phyloP scores from a whole-genome alignment of 176 grass and related monocot species.

The Olyra latifolia region DNA sequence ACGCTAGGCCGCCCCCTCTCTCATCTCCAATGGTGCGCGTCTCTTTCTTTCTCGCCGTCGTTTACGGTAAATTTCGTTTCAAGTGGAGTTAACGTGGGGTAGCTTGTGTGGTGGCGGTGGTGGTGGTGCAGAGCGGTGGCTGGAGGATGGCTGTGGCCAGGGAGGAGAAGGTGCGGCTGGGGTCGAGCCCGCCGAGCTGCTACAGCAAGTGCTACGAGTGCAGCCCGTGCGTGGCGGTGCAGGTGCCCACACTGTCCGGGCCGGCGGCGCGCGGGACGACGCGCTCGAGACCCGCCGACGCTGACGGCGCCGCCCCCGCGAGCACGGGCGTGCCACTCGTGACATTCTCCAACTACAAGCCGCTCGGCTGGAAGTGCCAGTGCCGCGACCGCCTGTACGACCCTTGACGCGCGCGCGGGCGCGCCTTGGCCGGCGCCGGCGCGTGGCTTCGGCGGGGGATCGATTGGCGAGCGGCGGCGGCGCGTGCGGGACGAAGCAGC shows the following conservation, averaged over 20 bases:
- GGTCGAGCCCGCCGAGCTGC: constrained; percentile 81
- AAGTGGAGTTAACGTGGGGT: neutral
- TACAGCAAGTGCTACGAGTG: constrained; percentile 67
- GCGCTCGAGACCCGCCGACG: neutral
- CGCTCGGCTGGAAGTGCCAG: constrained; percentile 77
- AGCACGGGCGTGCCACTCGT: neutral
- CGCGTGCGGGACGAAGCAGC: neutral
- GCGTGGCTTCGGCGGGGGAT: neutral
- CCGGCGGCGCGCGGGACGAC: neutral
- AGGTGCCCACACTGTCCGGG: constrained; percentile 58
- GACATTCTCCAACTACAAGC: constrained; percentile 69
- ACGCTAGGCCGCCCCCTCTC: neutral
- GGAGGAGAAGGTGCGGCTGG: constrained; percentile 67
- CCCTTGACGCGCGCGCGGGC: constrained; percentile 37
- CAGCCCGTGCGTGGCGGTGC: constrained; percentile 69
- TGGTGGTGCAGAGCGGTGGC: neutral
- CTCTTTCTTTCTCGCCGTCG: neutral
- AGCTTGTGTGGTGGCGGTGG: too few relatives aligned
- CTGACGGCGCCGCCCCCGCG: neutral
- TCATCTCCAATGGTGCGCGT: constrained; percentile 22
- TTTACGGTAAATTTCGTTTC: neutral
- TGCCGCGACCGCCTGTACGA: constrained; percentile 67
- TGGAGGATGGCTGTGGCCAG: neutral
- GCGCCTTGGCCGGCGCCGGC: too few relatives aligned
- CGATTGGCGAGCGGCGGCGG: neutral